These are phyloP conservation scores for Prunus kanzakura DNA, from an alignment of 306 rosid genomes.

Conservation along the genomic window DNA sequence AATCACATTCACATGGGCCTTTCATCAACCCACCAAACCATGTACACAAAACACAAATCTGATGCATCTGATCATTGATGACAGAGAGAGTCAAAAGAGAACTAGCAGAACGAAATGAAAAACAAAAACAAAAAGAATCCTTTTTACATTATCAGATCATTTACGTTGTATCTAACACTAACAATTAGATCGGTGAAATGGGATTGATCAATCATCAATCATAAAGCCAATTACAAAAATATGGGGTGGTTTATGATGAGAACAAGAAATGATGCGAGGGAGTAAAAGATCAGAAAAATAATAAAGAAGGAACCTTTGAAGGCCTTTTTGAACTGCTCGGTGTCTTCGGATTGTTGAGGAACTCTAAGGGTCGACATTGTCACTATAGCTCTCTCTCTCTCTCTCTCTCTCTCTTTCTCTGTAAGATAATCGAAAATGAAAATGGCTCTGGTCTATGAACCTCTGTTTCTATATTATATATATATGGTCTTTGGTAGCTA, in stretches of 20 bases:
- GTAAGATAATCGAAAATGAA: neutral
- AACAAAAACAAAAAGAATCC: neutral
- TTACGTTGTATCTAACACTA: neutral
- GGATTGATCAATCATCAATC: neutral
- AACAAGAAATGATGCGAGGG: neutral
- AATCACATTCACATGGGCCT: neutral
- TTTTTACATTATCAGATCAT: neutral
- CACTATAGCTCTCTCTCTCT: neutral
- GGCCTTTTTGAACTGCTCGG: conserved; percentile 74
- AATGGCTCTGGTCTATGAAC: neutral
- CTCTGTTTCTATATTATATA: neutral
- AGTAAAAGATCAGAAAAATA: neutral
- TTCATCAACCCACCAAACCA: neutral
- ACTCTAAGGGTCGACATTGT: conserved; percentile 65
- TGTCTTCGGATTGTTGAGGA: conserved; percentile 59
- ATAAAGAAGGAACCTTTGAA: conserved; percentile 49
- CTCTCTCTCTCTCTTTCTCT: neutral
- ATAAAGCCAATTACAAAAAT: neutral
- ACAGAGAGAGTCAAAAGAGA: neutral
- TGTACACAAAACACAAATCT: neutral
- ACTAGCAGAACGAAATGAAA: neutral
- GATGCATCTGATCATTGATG: neutral
- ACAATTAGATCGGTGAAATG: neutral
- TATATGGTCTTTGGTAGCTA: neutral
- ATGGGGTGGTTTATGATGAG: neutral